Conservation (phyloP, 306 rosid species). For the Neltuma alba region DNA sequence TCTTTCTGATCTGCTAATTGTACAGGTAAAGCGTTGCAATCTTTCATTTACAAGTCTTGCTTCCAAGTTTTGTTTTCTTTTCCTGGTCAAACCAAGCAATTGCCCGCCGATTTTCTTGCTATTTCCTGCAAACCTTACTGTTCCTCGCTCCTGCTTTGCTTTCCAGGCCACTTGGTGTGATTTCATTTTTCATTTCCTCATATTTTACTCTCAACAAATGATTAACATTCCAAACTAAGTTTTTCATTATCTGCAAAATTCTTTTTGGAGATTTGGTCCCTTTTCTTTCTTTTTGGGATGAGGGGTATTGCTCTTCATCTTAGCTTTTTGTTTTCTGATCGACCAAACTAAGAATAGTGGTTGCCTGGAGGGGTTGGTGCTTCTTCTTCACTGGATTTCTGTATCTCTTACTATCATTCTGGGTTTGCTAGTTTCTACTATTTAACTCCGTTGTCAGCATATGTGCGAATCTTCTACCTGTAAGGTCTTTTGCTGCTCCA, state of each 20-base stretch:
- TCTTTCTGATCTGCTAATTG: constrained; percentile 42
- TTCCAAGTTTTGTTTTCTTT: constrained; percentile 27
- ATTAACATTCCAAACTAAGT: background rate
- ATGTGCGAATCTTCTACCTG: background rate
- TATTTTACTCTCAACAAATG: background rate
- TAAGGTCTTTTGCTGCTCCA: background rate
- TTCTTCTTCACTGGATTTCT: background rate
- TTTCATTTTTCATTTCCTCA: background rate
- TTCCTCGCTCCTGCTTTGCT: constrained; percentile 17
- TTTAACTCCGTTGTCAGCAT: background rate
- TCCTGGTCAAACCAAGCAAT: constrained; percentile 19
- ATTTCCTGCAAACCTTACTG: background rate
- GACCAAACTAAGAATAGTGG: constrained; percentile 1
- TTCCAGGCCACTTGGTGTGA: constrained; percentile 23
- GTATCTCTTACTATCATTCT: constrained; percentile 3
- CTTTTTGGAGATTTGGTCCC: background rate
- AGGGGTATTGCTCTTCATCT: background rate
- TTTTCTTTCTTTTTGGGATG: background rate
- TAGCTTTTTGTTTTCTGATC: background rate
- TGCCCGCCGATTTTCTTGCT: constrained; percentile 27
- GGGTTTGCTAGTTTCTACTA: background rate
- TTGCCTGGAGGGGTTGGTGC: background rate
- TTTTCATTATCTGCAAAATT: background rate
- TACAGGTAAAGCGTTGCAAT: constrained; percentile 54
- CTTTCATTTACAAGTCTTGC: constrained; percentile 28